Conservation (phyloP, 139 green algal genomes). For the Zygnema cylindricum region DNA sequence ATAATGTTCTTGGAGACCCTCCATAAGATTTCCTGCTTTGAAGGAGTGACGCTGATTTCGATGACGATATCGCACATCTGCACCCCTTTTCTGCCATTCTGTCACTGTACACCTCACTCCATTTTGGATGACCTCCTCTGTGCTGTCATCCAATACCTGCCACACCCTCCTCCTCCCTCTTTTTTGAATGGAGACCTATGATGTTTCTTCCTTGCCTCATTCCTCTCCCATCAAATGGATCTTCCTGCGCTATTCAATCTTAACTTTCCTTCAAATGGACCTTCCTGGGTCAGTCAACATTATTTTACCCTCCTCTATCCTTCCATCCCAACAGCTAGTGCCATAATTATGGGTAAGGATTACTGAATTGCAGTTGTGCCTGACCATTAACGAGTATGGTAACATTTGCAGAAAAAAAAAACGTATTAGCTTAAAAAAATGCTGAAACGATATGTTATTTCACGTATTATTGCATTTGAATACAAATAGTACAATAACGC, state of each 20-base stretch:
- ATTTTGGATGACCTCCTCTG: constrained; percentile 23
- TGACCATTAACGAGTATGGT: too few relatives aligned
- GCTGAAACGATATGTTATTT: too few relatives aligned
- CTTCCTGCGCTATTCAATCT: too few relatives aligned
- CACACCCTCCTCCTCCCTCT: neutral
- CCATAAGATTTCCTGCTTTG: constrained; percentile 53
- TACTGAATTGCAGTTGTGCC: too few relatives aligned
- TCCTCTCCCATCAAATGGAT: neutral
- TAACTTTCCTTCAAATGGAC: neutral
- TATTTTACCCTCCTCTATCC: too few relatives aligned
- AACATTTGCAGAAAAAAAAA: too few relatives aligned
- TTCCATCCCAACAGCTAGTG: too few relatives aligned
- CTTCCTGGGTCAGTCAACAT: too few relatives aligned
- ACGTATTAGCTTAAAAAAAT: too few relatives aligned
- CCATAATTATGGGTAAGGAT: too few relatives aligned
- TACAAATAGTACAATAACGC: too few relatives aligned
- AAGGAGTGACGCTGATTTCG: constrained; percentile 12
- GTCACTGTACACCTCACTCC: constrained; percentile 18
- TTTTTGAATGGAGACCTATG: neutral
- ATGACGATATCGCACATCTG: constrained; percentile 46
- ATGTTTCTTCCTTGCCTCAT: neutral
- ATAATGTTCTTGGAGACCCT: constrained; percentile 31
- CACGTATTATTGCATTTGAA: too few relatives aligned
- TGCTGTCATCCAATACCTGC: constrained; percentile 58
- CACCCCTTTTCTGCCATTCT: constrained; percentile 22